Percentiles rank a stretch among this genome's conserved stretches.
phyloP scores from a whole-genome alignment of 352 stramenopile species.

The Globisporangium polare region DNA sequence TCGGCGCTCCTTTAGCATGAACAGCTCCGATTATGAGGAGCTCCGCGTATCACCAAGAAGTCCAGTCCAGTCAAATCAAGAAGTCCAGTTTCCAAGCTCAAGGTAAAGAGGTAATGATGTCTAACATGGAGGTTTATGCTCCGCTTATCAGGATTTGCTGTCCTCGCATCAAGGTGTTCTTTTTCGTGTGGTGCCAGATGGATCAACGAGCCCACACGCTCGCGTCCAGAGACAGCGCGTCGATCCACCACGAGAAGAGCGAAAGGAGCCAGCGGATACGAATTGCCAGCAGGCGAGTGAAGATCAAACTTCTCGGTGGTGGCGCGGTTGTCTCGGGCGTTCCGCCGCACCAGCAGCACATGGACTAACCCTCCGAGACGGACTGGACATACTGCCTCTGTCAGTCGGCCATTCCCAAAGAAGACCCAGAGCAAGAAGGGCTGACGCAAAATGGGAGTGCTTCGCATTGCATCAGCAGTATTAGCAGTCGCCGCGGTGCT shows the following conservation, averaged over 20 bases:
- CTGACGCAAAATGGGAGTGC: background rate
- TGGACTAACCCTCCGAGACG: too few species aligned
- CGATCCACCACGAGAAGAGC: background rate
- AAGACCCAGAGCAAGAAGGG: background rate
- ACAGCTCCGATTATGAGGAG: background rate
- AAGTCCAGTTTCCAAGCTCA: background rate
- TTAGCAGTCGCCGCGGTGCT: background rate
- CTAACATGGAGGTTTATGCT: background rate
- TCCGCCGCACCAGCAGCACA: too few species aligned
- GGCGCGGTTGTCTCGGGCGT: too few species aligned
- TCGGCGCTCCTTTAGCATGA: background rate
- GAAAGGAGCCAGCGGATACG: background rate
- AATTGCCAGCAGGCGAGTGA: background rate
- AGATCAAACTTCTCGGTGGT: background rate
- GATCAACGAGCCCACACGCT: background rate
- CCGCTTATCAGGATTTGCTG: background rate
- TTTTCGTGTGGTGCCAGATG: background rate
- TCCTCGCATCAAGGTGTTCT: background rate
- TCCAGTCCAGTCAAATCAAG: background rate
- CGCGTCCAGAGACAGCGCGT: background rate
- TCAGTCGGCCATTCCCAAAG: background rate
- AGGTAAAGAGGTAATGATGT: background rate
- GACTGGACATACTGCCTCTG: background rate
- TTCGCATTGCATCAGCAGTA: background rate
- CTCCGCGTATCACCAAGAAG: background rate